Conservation (phyloP, 176 grass and related monocot genomes). For the Hyparrhenia diplandra region DNA sequence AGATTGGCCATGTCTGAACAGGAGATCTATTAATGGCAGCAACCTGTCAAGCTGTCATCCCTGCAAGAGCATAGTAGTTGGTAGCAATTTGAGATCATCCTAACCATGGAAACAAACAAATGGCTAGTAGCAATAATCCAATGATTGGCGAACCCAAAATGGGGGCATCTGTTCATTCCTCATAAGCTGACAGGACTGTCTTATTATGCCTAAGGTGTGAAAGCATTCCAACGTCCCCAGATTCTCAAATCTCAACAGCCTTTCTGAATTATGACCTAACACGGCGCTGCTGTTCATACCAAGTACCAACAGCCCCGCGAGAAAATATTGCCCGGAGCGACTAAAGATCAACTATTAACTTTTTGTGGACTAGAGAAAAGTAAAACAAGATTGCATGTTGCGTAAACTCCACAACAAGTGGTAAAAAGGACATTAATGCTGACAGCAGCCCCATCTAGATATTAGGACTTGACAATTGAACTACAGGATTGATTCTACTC, state of each 20-base stretch:
- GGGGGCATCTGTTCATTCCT: neutral
- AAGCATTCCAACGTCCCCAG: neutral
- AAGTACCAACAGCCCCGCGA: neutral
- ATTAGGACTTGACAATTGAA: slow-evolving; percentile 16
- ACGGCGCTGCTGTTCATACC: neutral
- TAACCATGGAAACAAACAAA: neutral
- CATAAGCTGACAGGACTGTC: neutral
- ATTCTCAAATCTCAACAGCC: slow-evolving; percentile 3
- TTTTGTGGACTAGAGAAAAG: slow-evolving; percentile 35
- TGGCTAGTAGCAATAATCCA: neutral
- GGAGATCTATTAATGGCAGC: neutral
- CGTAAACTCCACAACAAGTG: neutral
- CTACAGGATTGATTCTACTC: neutral
- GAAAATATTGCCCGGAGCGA: slow-evolving; percentile 6
- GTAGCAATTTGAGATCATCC: slow-evolving; percentile 9
- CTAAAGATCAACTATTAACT: slow-evolving; percentile 1
- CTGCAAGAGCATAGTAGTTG: neutral
- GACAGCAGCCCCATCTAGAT: neutral
- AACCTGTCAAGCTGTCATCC: slow-evolving; percentile 22
- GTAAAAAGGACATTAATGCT: neutral
- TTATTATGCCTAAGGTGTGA: slow-evolving; percentile 16
- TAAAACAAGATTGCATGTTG: slow-evolving; percentile 6
- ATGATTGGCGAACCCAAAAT: neutral
- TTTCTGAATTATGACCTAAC: slow-evolving; percentile 10
- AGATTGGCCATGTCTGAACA: slow-evolving; percentile 39